Evolutionary conservation across 768 basidiomycete species (phyloP), one percentile per base, ranked within the genome.

Genomic region (Coprinopsis strossmayeri): DNA sequence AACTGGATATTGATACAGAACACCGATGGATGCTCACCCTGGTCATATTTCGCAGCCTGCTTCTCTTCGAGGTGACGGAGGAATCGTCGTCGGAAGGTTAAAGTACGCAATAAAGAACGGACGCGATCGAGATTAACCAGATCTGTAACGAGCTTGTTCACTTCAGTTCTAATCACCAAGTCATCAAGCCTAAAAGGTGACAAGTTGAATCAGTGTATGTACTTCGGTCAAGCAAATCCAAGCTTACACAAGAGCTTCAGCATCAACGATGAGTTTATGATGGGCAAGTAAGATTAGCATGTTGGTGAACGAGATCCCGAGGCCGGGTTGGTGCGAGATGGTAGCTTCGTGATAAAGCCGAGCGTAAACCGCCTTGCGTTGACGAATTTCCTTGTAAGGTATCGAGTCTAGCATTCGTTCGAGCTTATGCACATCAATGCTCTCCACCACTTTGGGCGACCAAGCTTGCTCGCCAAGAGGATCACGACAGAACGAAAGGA

Each of bases 251-350:
- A 98, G 68, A 12, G 94, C 94, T 25, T 91, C 87, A 23, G 79
- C 79, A 65, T 96, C 92, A 43, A 90, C 78, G 53, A 97, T 91
- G 45, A 98, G 68, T 63, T 90, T 93, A 68, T 97, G 84, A 61
- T 96, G 95, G 1, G 90, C 86, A 34, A 98, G 69, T 38, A 97
- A 68, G 27, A 87, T 61, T 2, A 98, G 75, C 89, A 95, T 95
- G 38, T 82, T 78, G 1, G 83, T 89, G 70, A 97, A 97, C 20
- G 90, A 87, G 51, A 98, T 91, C 7, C 93, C 93, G 45, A 79
- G 75, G 1, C 82, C 81, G 26, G 73, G 76, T 52, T 85, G 77
- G 53, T 83, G 81, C 2, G 81, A 76, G 26, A 93, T 77, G 55
- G 63, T 72, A 1, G 94, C 93, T 69, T 97, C 95, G 59, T 95